Evolutionary conservation across 2,329 filamentous ascomycete genomes (phyloP).

Genomic region (Sporothrix luriei): DNA sequence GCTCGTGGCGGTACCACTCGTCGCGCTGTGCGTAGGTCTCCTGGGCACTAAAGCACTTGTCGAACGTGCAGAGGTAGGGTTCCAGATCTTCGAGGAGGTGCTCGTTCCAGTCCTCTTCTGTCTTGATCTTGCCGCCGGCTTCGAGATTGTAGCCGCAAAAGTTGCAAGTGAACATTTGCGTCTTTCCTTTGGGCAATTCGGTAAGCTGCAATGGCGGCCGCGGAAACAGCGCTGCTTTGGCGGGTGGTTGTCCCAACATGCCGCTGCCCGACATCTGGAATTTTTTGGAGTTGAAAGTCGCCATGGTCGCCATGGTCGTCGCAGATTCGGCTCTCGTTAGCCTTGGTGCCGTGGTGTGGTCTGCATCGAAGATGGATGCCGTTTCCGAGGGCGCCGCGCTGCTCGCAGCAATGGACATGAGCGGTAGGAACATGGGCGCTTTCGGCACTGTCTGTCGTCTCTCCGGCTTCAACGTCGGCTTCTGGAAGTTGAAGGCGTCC

Average conservation of each 20-base stretch:
- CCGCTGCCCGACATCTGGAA: neutral
- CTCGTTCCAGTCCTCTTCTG: slow-evolving; percentile 33
- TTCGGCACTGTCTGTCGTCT: slow-evolving; percentile 5
- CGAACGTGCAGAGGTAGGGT: slow-evolving; percentile 35
- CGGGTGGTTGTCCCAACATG: neutral
- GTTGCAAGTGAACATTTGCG: slow-evolving; percentile 33
- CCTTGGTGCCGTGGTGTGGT: neutral
- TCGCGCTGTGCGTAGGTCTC: slow-evolving; percentile 32
- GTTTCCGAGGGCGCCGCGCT: slow-evolving; percentile 30
- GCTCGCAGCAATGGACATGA: slow-evolving; percentile 29
- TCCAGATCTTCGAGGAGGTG: slow-evolving; percentile 34
- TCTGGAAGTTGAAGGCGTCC: slow-evolving; percentile 34
- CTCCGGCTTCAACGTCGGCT: slow-evolving; percentile 29
- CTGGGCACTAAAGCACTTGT: slow-evolving; percentile 34
- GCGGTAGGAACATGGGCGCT: slow-evolving; percentile 22
- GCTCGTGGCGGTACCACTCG: slow-evolving; percentile 36
- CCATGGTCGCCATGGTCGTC: slow-evolving; percentile 32
- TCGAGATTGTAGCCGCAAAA: slow-evolving; percentile 35
- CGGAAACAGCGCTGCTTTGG: slow-evolving; percentile 28
- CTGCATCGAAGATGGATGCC: slow-evolving; percentile 30
- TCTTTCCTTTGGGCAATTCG: slow-evolving; percentile 27
- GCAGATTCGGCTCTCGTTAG: slow-evolving; percentile 24
- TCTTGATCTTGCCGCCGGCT: slow-evolving; percentile 30
- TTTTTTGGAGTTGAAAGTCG: slow-evolving; percentile 27
- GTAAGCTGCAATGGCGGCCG: slow-evolving; percentile 25